Conservation (phyloP, 106 monocot species). For the Alisma plantagoaquatica region DNA sequence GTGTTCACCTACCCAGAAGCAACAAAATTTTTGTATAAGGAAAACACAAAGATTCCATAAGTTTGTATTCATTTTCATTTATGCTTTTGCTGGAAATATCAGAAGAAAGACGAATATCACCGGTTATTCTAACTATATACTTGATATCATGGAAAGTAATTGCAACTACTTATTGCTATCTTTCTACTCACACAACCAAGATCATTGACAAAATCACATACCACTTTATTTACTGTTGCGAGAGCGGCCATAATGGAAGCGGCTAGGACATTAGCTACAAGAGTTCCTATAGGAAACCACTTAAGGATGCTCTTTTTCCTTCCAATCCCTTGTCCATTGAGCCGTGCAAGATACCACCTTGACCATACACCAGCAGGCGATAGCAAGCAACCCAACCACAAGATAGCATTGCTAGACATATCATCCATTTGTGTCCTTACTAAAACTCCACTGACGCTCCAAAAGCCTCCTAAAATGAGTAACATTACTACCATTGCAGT, state of each 20-base stretch:
- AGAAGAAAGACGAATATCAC: conserved; percentile 1
- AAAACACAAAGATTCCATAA: too few relatives aligned
- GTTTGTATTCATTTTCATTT: too few relatives aligned
- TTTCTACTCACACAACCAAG: too few relatives aligned
- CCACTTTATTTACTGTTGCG: conserved; percentile 56
- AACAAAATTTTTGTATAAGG: too few relatives aligned
- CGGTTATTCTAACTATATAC: not conserved
- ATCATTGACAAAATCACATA: conserved; percentile 5
- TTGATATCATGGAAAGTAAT: not conserved
- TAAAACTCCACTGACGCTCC: conserved; percentile 40
- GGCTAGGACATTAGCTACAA: conserved; percentile 70
- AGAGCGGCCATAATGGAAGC: conserved; percentile 70
- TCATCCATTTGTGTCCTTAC: conserved; percentile 17
- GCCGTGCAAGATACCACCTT: conserved; percentile 76
- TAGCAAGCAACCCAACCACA: conserved; percentile 77
- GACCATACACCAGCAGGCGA: conserved; percentile 78
- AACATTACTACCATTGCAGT: conserved; percentile 25
- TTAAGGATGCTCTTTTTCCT: conserved; percentile 26
- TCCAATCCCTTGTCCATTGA: conserved; percentile 76
- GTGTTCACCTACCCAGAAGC: conserved; percentile 88
- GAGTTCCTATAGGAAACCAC: conserved; percentile 84
- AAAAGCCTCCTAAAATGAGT: conserved; percentile 22
- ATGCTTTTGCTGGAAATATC: too few relatives aligned
- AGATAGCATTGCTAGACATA: conserved; percentile 20
- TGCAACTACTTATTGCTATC: too few relatives aligned